Evolutionary conservation across 768 basidiomycete species (phyloP), one percentile per base, ranked within the genome.

Genomic region (Myochromella boudieri): DNA sequence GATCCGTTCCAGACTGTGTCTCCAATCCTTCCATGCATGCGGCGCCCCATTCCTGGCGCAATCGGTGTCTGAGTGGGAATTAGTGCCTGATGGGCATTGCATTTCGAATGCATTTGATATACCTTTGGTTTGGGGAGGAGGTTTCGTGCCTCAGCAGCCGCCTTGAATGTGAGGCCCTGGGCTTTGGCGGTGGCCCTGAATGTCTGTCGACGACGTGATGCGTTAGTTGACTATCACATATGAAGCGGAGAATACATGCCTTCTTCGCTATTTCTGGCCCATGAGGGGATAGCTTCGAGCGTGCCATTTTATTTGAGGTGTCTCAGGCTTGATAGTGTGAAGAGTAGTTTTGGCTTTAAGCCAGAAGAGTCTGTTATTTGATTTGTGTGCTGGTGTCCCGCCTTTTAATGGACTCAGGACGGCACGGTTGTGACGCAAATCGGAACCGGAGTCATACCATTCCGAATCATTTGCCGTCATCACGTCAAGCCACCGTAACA

Each of bases 1-100:
- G 31, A 42, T 3, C 53, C 49, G n/a, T 51, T 47, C 53, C 49
- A 49, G 21, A 37, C 26, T 17, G 40, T 36, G 6, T 42, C 34
- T 1, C 25, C 28, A 24, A 49, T 49, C 12, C 12, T 37, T 4
- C 42, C 48, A 15, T 44, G 48, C 12, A 33, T 37, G 24, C 48
- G 43, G 10, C 51, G 51, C 14, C 44, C 50, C 44, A 41, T 42
- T 1, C 50, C 44, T 26, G 42, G 48, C 4, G 48, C 42, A 6
- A 49, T 26, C 12, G 47, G 21, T 11, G 22, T 15, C 48, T 49
- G 15, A 8, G 9, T 18, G 18, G 15, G 12, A 11, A 7, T 15
- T 8, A 29, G 9, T 8, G 31, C 29, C 21, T n/a, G 20, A 4
- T 21, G 14, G 22, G 42, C 1, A 5, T 22, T 6, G 14, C 33